phyloP scores from a whole-genome alignment of 768 basidiomycete species.

The Pholiota microspora region DNA sequence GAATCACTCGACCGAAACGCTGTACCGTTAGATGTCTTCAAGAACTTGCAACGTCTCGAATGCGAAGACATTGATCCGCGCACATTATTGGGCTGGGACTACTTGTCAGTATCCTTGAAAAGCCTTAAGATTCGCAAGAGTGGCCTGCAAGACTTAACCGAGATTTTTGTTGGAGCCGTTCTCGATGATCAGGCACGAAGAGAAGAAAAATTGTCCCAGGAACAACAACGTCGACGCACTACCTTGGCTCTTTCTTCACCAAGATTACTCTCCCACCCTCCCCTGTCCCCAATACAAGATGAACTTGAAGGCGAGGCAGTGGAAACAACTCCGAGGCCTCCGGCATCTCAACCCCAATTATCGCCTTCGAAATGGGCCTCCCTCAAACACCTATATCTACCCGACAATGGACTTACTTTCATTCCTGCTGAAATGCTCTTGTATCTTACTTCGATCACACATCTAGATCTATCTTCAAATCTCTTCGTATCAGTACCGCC shows the following conservation, averaged over 20 bases:
- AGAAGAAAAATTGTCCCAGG: constrained; percentile 49
- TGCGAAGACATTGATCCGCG: constrained; percentile 83
- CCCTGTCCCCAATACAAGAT: constrained; percentile 23
- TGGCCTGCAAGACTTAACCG: constrained; percentile 78
- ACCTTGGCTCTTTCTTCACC: neutral
- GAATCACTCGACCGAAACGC: constrained; percentile 74
- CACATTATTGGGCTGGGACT: constrained; percentile 80
- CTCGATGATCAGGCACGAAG: constrained; percentile 71
- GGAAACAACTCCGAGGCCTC: neutral
- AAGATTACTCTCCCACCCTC: constrained; percentile 30
- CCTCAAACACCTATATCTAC: constrained; percentile 71
- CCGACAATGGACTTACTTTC: constrained; percentile 81
- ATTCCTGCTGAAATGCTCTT: constrained; percentile 66
- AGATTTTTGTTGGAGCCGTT: constrained; percentile 77
- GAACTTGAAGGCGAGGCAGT: constrained; percentile 20
- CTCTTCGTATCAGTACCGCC: constrained; percentile 86
- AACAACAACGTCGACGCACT: constrained; percentile 33
- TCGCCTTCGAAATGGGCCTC: constrained; percentile 70
- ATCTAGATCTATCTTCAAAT: constrained; percentile 90
- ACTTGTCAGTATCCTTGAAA: constrained; percentile 63
- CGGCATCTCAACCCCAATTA: constrained; percentile 34
- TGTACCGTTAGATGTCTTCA: constrained; percentile 81
- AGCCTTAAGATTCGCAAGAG: constrained; percentile 77
- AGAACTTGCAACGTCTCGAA: constrained; percentile 75
- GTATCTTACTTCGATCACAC: constrained; percentile 69